Evolutionary conservation across 352 stramenopile genomes (phyloP), one percentile per base, ranked within the genome.

Genomic region (Phytophthora pseudosyringae): DNA sequence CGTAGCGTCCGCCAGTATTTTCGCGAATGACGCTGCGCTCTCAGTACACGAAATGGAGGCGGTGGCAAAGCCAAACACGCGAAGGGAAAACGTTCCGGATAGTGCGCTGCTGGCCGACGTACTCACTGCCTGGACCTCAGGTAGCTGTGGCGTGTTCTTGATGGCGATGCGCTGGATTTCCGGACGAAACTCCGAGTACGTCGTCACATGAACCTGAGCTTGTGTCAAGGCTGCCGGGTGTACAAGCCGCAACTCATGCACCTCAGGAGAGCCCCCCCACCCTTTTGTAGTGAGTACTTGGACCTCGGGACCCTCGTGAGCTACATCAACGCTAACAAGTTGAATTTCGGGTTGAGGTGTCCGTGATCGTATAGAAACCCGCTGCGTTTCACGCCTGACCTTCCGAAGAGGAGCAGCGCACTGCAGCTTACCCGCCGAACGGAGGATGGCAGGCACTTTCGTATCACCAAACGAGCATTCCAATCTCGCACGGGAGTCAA

Each of bases 211-310:
- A 38, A 50, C 25, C 18, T 63, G 55, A 26, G 32, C 43, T 31
- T 55, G 36, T 15, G 44, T 31, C 28, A 53, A 48, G 15, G 48
- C 57, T 18, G 46, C 35, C 15, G 69, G 63, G 16, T 78, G 47
- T 9, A 18, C 35, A 15, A 76, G 9, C 7, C 38, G 28, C 11
- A 81, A 35, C 4, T 76, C 64, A 53, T 79, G 65, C 11, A 81
- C 50, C 29, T 82, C 66, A 12, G 46, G 36, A 6, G 64, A 53
- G 15, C 48, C 41, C 38, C 69, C 72, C 76, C 76, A 85, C 3
- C 46, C 69, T 63, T 80, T 80, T 11, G 76, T 85, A 0, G 76
- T 78, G 10, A 85, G n/a, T 21, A 78, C 69, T 48, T 85, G 76
- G 7, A 85, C 58, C 38, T 85, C 73, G 10, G 73, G 69, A 11